Conservation (phyloP, 1,284 basidiomycete species). For the Rhodotorula mucilaginosa region DNA sequence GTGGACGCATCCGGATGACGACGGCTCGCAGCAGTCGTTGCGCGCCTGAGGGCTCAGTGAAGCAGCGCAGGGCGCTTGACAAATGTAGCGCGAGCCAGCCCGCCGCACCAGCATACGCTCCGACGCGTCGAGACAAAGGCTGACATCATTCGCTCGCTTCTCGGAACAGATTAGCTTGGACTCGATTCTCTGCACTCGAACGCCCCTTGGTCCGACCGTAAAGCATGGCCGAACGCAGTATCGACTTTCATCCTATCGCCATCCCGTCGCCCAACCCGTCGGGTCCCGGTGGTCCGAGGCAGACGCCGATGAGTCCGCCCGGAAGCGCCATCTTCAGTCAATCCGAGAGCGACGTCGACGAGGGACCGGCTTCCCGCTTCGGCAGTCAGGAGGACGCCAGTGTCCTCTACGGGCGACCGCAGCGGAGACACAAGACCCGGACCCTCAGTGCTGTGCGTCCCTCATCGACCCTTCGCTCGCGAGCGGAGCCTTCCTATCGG, state of each 20-base stretch:
- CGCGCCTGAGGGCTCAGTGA: too few relatives aligned
- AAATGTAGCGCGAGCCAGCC: too few relatives aligned
- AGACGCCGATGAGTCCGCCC: not conserved
- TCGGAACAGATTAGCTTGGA: too few relatives aligned
- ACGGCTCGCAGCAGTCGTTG: too few relatives aligned
- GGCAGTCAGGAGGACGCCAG: slow-evolving; percentile 38
- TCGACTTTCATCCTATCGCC: not conserved
- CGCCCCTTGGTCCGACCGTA: not conserved
- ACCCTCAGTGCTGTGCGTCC: slow-evolving; percentile 30
- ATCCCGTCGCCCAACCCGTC: not conserved
- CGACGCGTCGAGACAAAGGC: too few relatives aligned
- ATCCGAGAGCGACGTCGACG: slow-evolving; percentile 28
- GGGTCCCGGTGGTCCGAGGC: not conserved
- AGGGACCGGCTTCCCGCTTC: slow-evolving; percentile 6
- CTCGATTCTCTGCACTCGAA: too few relatives aligned
- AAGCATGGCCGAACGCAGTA: not conserved
- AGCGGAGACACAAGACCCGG: slow-evolving; percentile 36
- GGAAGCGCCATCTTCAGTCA: slow-evolving; percentile 20
- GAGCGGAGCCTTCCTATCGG: not conserved
- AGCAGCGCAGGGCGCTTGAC: too few relatives aligned
- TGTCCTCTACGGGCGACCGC: slow-evolving; percentile 33
- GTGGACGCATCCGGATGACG: too few relatives aligned
- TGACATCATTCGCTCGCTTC: too few relatives aligned
- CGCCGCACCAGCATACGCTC: too few relatives aligned
- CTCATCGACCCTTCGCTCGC: not conserved